Conservation (phyloP, 305 asterid genomes). For the Petunia hybrid region DNA sequence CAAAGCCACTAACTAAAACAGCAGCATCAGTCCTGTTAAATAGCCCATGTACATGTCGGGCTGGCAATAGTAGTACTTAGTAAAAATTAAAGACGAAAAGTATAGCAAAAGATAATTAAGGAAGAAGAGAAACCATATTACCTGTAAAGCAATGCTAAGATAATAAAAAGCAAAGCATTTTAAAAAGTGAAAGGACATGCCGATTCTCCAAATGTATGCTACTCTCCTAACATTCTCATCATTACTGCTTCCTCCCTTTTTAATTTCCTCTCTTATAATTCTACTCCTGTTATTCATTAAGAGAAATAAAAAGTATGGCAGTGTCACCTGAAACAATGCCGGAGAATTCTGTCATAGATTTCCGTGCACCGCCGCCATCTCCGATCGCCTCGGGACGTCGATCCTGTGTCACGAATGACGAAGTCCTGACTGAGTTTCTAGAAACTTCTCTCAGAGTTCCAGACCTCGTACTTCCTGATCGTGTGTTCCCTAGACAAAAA, state of each 20-base stretch:
- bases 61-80: constrained; percentile 45
- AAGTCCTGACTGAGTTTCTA: constrained; percentile 68
- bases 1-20: constrained; percentile 1
- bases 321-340: constrained; percentile 52
- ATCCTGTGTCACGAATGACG: constrained; percentile 66
- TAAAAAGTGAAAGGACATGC: constrained; percentile 51
- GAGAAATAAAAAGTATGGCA: constrained; percentile 44
- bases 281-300: constrained; percentile 26
- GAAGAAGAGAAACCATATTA: constrained; percentile 39
- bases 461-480: constrained; percentile 72
- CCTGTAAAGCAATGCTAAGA: constrained; percentile 70
- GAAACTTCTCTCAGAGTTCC: constrained; percentile 73
- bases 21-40: background rate
- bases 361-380: constrained; percentile 93
- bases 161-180: constrained; percentile 34
- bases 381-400: constrained; percentile 79
- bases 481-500: constrained; percentile 71
- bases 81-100: background rate
- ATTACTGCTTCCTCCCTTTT: constrained; percentile 65
- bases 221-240: constrained; percentile 68
- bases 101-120: constrained; percentile 2
- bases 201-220: constrained; percentile 57
- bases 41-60: constrained; percentile 25
- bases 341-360: constrained; percentile 56
- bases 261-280: constrained; percentile 29